A percentile compares a stretch with the other conserved stretches of the same genome.
phyloP scores from a whole-genome alignment of 139 green algal species.

The Trebouxia sp. region DNA sequence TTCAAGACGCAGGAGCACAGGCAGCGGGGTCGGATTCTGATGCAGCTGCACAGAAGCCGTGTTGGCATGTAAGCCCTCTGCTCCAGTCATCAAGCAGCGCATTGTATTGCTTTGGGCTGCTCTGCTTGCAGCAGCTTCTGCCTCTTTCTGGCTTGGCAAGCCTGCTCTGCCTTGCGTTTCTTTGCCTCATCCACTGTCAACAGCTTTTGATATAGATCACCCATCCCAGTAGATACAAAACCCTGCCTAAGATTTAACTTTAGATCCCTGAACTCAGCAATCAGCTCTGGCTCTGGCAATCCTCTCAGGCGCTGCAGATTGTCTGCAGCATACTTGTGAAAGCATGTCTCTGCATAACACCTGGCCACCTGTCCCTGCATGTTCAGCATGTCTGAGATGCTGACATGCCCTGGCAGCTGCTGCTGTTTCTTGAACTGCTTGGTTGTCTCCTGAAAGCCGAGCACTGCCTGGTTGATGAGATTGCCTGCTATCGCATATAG shows the following conservation, averaged over 20 bases:
- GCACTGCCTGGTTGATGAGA: conserved; percentile 10
- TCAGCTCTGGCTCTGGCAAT: not conserved
- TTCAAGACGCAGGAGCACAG: conserved; percentile 10
- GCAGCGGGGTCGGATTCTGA: not conserved
- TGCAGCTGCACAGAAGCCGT: not conserved
- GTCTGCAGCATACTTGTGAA: not conserved
- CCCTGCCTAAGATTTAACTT: conserved; percentile 6
- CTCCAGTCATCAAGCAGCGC: too few relatives aligned
- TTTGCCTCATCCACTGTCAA: not conserved
- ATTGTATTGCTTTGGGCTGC: not conserved
- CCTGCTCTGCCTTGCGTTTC: not conserved
- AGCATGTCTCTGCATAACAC: too few relatives aligned
- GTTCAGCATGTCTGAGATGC: conserved; percentile 6
- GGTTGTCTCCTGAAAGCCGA: not conserved
- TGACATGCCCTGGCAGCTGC: not conserved
- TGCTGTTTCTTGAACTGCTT: conserved; percentile 11
- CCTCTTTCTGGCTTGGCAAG: not conserved
- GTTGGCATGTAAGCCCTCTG: not conserved
- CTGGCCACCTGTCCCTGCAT: conserved; percentile 16
- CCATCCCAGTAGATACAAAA: conserved; percentile 10
- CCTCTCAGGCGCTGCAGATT: conserved; percentile 4
- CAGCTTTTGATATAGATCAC: too few relatives aligned
- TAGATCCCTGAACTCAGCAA: not conserved
- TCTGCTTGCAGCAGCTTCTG: not conserved
- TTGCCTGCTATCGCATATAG: not conserved